These are phyloP conservation scores for Podaxis mareebaensis DNA, from an alignment of 768 basidiomycete genomes.

Conservation along the genomic window DNA sequence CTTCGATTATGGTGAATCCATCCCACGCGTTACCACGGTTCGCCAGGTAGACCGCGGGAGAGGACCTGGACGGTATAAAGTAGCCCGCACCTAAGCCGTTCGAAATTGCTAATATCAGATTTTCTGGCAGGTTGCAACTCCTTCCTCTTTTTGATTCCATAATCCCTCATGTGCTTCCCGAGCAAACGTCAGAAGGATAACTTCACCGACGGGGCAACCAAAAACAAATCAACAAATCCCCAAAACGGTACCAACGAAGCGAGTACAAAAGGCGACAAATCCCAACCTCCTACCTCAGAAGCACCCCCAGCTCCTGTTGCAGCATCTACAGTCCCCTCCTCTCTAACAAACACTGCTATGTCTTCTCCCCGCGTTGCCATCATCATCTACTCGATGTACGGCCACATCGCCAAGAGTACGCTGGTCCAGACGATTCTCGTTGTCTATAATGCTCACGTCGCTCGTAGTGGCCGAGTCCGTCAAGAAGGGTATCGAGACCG, in stretches of 20 bases:
- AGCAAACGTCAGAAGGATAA: conserved; percentile 32
- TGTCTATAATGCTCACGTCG: conserved; percentile 6
- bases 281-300: conserved; percentile 9
- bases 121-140: not conserved
- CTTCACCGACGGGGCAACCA: conserved; percentile 26
- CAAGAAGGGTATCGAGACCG: conserved; percentile 46
- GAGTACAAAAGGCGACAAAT: conserved; percentile 29
- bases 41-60: not conserved
- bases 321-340: conserved; percentile 9
- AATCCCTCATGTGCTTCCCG: conserved; percentile 32
- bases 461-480: conserved; percentile 59
- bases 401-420: conserved; percentile 70
- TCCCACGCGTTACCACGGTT: conserved; percentile 10
- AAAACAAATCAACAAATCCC: conserved; percentile 15
- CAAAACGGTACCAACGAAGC: conserved; percentile 21
- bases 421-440: not conserved
- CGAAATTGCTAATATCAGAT: conserved; percentile 4
- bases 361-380: conserved; percentile 63
- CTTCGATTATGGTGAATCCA: not conserved
- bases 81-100: not conserved
- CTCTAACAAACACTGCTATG: conserved; percentile 27
- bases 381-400: conserved; percentile 74
- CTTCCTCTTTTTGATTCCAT: conserved; percentile 10
- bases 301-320: conserved; percentile 8
- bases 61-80: conserved; percentile 7